Base-by-base conservation (phyloP, 176 grass and related monocot species). In the Pontederia paniculata region DNA sequence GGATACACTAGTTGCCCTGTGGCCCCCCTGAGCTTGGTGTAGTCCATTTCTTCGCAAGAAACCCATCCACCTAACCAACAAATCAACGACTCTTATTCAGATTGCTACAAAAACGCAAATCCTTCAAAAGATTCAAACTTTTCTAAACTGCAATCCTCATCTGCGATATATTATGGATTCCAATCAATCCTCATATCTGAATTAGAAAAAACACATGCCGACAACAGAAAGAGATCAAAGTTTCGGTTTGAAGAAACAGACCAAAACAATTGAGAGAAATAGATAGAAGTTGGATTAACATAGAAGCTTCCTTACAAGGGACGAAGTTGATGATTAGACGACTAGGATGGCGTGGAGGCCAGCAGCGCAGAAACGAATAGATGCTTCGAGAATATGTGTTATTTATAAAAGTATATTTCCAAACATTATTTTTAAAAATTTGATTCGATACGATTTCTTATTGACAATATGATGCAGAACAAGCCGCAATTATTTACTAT, bases 161-260 rank as follows among this genome's bases (percentile, higher is more conserved):
- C 86, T 97, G 93, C 58, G 93, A 86, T 80, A 97, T 97, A 83
- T 97, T n/a, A 97, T 23, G 93, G 83, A 62, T 97, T 77, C 93
- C 93, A 88, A 72, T 97, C 93, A 62, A 97, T 90, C 86, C 90
- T 90, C 37, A 83, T 97, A 76, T 97, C 93, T 90, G 70, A 65
- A 47, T 14, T 4, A 45, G 1, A 9, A 64, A 31, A 31, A 1
- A 31, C 1, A 31, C 25, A 69, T 18, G 14, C 37, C 49, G 23
- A 1, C 12, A 25, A 77, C 58, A n/a, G n/a, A 15, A 4, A 11
- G 4, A 18, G 3, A 52, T 14, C 10, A 23, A 69, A 21, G 50
- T 4, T 11, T 22, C n/a, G n/a, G n/a, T n/a, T n/a, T n/a, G n/a
- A n/a, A n/a, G n/a, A n/a, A n/a, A n/a, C n/a, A n/a, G 4, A 18